These are phyloP conservation scores for Cunninghamia lanceolata DNA, from an alignment of 75 land plant genomes.

Conservation along the genomic window DNA sequence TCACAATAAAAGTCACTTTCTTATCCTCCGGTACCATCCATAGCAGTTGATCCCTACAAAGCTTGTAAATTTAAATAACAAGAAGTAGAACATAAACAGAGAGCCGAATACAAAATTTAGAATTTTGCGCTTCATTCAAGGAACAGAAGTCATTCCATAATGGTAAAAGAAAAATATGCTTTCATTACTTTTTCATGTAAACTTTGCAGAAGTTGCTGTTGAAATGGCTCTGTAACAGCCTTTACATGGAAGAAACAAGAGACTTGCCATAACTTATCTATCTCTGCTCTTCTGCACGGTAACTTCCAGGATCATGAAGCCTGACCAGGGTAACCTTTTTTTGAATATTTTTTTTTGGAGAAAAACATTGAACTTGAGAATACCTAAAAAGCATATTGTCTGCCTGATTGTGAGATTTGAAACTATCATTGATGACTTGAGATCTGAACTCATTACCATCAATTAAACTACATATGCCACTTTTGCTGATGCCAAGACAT, in stretches of 20 bases:
- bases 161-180: neutral
- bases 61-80: neutral
- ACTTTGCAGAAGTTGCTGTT: neutral
- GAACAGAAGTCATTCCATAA: neutral
- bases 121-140: neutral
- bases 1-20: neutral
- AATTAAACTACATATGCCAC: constrained; percentile 1
- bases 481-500: constrained; percentile 1
- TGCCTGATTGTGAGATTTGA: neutral
- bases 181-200: constrained; percentile 7
- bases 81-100: neutral
- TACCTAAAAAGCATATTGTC: neutral
- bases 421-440: constrained; percentile 6
- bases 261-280: neutral
- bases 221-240: neutral
- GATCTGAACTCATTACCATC: neutral
- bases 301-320: neutral
- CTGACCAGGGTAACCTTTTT: neutral
- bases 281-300: neutral
- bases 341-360: neutral
- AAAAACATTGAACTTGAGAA: neutral
- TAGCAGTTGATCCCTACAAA: neutral
- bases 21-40: neutral
- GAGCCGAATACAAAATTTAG: no score
- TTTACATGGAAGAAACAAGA: constrained; percentile 5